Percentiles rank a stretch among this genome's conserved stretches.
These are phyloP conservation scores for Pythium rhizo-oryzae DNA, from an alignment of 352 stramenopile species.

Conservation along the genomic window DNA sequence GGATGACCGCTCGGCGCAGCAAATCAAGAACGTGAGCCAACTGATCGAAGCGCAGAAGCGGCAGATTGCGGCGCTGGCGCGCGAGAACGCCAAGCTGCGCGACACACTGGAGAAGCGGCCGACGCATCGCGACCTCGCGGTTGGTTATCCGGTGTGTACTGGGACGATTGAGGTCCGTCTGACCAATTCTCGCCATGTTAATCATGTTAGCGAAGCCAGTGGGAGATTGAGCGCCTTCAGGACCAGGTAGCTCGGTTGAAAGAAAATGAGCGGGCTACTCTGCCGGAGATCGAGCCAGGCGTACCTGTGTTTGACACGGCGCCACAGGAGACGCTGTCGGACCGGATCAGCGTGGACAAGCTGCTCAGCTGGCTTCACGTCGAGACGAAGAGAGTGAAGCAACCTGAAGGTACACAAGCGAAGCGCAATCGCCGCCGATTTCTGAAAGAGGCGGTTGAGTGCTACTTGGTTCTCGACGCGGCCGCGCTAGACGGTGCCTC, in stretches of 20 bases:
- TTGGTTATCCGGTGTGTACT: no score
- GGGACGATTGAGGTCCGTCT: no score
- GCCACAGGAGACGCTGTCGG: constrained; percentile 17
- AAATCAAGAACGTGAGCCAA: constrained; percentile 11
- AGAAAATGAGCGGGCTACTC: neutral
- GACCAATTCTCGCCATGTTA: no score
- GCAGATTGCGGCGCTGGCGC: constrained; percentile 19
- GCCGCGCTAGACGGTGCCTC: constrained; percentile 1
- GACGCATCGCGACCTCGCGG: constrained; percentile 28
- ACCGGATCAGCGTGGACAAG: constrained; percentile 39
- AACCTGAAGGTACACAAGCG: neutral
- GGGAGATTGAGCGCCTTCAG: constrained; percentile 27
- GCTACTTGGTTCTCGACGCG: constrained; percentile 35
- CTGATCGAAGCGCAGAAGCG: constrained; percentile 26
- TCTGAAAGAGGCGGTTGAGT: constrained; percentile 30
- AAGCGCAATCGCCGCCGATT: constrained; percentile 27
- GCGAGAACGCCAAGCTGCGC: constrained; percentile 33
- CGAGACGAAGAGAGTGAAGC: constrained; percentile 25
- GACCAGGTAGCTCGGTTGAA: constrained; percentile 7
- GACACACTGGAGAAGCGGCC: constrained; percentile 28
- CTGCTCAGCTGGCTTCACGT: constrained; percentile 37
- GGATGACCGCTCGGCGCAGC: neutral
- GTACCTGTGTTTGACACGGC: constrained; percentile 21
- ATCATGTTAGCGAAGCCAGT: constrained; percentile 23
- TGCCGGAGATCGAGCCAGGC: neutral